phyloP scores from a whole-genome alignment of 805 yeast genomes.

The Saturnispora sanitii region DNA sequence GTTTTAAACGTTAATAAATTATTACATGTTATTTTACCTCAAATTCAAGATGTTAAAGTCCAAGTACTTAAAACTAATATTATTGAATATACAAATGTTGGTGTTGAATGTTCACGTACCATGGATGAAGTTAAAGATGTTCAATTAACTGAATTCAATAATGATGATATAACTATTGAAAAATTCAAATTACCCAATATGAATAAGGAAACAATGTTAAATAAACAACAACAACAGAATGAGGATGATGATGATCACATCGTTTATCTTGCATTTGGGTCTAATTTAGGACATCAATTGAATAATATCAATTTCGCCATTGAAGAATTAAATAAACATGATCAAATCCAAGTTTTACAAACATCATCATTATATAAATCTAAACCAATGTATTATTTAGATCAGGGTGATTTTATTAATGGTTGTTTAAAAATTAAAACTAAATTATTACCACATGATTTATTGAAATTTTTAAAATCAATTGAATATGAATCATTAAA shows the following conservation, averaged over 20 bases:
- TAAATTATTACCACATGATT: constrained; percentile 47
- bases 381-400: constrained; percentile 81
- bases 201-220: constrained; percentile 19
- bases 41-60: constrained; percentile 30
- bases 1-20: constrained; percentile 55
- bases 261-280: constrained; percentile 81
- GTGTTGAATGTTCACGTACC: constrained; percentile 58
- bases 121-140: constrained; percentile 28
- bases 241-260: constrained; percentile 28
- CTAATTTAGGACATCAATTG: constrained; percentile 70
- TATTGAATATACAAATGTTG: constrained; percentile 77
- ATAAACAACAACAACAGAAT: no score
- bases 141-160: constrained; percentile 19
- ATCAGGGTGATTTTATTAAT: constrained; percentile 75
- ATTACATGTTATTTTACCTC: constrained; percentile 13
- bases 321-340: constrained; percentile 28
- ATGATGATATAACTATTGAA: constrained; percentile 12
- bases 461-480: constrained; percentile 52
- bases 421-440: constrained; percentile 72
- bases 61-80: constrained; percentile 83
- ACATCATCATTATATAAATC: constrained; percentile 80
- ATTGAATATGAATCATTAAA: constrained; percentile 67
- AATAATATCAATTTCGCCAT: constrained; percentile 51
- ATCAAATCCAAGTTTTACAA: constrained; percentile 36
- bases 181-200: constrained; percentile 23